A percentile compares a stretch with the other conserved stretches of the same genome.
Conservation (phyloP, 148 eudicot genomes). For the Cornus kousa region DNA sequence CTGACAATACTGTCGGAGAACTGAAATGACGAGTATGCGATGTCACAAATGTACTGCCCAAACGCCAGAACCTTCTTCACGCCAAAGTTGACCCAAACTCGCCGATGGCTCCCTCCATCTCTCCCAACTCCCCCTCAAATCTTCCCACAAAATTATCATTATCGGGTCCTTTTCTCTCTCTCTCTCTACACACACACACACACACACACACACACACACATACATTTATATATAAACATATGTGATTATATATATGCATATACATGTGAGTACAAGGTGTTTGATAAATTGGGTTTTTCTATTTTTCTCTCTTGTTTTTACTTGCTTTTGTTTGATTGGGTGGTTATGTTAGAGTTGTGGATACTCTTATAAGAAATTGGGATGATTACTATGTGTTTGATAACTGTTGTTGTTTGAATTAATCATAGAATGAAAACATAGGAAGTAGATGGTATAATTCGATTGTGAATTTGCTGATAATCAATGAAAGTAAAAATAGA, state of each 20-base stretch:
- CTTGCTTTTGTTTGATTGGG: not conserved
- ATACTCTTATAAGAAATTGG: not conserved
- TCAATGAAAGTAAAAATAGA: too few relatives aligned
- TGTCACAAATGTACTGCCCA: constrained; percentile 78
- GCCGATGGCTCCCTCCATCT: constrained; percentile 71
- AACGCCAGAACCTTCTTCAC: constrained; percentile 93
- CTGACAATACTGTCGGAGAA: constrained; percentile 83
- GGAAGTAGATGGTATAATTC: too few relatives aligned
- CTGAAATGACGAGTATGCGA: constrained; percentile 87
- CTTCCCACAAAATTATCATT: constrained; percentile 94
- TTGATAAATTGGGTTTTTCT: not conserved
- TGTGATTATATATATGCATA: not conserved
- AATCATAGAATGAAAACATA: too few relatives aligned
- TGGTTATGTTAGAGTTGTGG: not conserved
- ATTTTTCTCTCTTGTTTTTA: not conserved
- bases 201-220: too few relatives aligned
- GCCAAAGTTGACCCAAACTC: constrained; percentile 75
- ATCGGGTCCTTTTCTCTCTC: constrained; percentile 52
- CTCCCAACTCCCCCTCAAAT: constrained; percentile 70
- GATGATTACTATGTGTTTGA: not conserved
- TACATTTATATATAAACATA: not conserved
- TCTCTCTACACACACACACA: not conserved
- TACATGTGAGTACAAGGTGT: not conserved
- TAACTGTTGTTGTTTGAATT: not conserved
- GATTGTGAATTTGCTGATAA: too few relatives aligned